Base-by-base conservation (phyloP, 176 grass and related monocot genomes). In the Neostapfia colusana region DNA sequence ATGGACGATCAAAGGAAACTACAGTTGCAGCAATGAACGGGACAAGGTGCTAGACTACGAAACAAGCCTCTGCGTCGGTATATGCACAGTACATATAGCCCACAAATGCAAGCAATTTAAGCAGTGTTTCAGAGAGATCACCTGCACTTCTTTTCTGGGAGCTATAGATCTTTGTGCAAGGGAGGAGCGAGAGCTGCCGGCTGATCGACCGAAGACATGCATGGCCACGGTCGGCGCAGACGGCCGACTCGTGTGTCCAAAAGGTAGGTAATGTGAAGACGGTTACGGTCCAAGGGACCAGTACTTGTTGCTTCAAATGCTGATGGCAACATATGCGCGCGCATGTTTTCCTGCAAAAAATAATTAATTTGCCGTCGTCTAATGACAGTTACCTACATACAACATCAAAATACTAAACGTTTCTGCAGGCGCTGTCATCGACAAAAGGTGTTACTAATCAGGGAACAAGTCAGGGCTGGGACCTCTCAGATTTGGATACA, bases 31-130 rank as follows among this genome's bases (percentile, higher is more conserved):
- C 23, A 26, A 54, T 31, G 17, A 60, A 41, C 35, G 35, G 42
- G 85, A 88, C 85, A 74, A 83, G 25, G 28, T 51, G 61, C 74
- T 83, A 78, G 21, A 56, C 18, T 78, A 83, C 68, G 73, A 31
- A 23, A 10, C n/a, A 56, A 24, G n/a, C 51, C 51, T 54, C 6
- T n/a, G 13, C 31, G 31, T 31, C 31, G 31, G 31, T n/a, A n/a
- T n/a, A n/a, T n/a, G n/a, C n/a, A n/a, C n/a, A n/a, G n/a, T n/a
- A n/a, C 31, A 3, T 31, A 31, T 31, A 31, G 2, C 31, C 31
- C 31, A 31, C 31, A 31, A 31, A 31, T 31, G 31, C 31, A 3
- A 31, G 31, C 31, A 31, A 31, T 1, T 31, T 31, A 31, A 31
- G 31, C 31, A 31, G 31, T 31, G 31, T 31, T 31, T 31, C 31